phyloP scores from a whole-genome alignment of 441 rosid genomes.

The Erodium texanum region DNA sequence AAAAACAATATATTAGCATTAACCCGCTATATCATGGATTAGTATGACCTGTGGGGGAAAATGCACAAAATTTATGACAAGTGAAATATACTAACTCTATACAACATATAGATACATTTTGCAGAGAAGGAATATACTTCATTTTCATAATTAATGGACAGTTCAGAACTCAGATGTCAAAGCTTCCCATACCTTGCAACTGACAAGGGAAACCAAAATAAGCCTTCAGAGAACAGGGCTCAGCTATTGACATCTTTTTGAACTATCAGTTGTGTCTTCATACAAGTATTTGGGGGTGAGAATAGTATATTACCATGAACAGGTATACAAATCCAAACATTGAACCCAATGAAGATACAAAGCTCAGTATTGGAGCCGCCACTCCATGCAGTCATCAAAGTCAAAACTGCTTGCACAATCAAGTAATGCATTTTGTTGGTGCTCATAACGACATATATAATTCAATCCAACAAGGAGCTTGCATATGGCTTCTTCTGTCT shows the following conservation, averaged over 20 bases:
- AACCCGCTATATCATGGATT: not conserved
- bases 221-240: slow-evolving; percentile 26
- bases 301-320: slow-evolving; percentile 23
- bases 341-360: slow-evolving; percentile 39
- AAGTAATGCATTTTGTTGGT: slow-evolving; percentile 71
- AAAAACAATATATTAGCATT: not conserved
- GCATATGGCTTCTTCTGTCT: slow-evolving; percentile 67
- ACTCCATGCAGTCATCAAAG: slow-evolving; percentile 82
- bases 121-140: slow-evolving; percentile 18
- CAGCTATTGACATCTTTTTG: slow-evolving; percentile 32
- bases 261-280: slow-evolving; percentile 28
- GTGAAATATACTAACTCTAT: slow-evolving; percentile 10
- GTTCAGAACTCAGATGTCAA: slow-evolving; percentile 20
- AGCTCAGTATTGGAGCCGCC: slow-evolving; percentile 68
- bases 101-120: slow-evolving; percentile 18
- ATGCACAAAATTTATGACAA: not conserved
- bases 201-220: slow-evolving; percentile 21
- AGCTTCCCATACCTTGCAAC: slow-evolving; percentile 26
- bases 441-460: slow-evolving; percentile 92
- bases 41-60: not conserved
- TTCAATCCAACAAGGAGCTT: slow-evolving; percentile 86
- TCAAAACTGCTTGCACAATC: slow-evolving; percentile 96
- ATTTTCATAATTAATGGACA: slow-evolving; percentile 19
- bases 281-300: slow-evolving; percentile 24
- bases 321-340: slow-evolving; percentile 17